Conservation (phyloP, 441 rosid genomes). For the Raphanus hybrid region DNA sequence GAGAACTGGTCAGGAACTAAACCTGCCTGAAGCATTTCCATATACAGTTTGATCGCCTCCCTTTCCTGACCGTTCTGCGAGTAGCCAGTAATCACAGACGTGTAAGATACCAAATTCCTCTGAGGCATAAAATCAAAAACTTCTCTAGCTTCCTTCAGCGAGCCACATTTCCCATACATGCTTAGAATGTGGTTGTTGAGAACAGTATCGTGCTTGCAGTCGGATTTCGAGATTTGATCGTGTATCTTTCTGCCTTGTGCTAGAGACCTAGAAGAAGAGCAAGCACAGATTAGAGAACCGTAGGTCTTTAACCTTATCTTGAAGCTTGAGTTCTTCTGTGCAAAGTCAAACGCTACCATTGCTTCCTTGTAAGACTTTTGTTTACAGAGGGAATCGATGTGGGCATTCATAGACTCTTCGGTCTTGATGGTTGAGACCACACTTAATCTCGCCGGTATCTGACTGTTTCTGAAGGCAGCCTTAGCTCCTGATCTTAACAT, state of each 20-base stretch:
- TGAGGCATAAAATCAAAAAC: conserved; percentile 61
- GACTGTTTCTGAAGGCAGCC: conserved; percentile 20
- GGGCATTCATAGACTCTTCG: conserved; percentile 48
- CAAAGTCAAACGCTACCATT: conserved; percentile 50
- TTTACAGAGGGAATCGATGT: conserved; percentile 49
- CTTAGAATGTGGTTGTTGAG: conserved; percentile 56
- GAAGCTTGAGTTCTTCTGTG: conserved; percentile 39
- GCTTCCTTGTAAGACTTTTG: conserved; percentile 50
- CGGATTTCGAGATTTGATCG: conserved; percentile 46
- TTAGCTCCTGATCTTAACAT: conserved; percentile 27
- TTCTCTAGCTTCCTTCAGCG: conserved; percentile 53
- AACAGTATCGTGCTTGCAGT: conserved; percentile 46
- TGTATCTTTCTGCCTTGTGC: conserved; percentile 54
- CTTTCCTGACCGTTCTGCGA: conserved; percentile 51
- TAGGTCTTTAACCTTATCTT: conserved; percentile 44
- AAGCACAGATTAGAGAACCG: conserved; percentile 49
- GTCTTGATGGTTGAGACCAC: conserved; percentile 29
- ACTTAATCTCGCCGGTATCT: background rate
- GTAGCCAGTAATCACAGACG: conserved; percentile 61
- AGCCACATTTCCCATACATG: conserved; percentile 70
- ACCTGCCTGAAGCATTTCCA: conserved; percentile 50
- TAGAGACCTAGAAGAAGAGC: conserved; percentile 52
- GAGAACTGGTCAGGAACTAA: conserved; percentile 55
- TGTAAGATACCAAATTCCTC: conserved; percentile 59
- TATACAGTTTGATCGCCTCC: conserved; percentile 50